These are phyloP conservation scores for Heterobasidion annosum DNA, from an alignment of 1,284 basidiomycete species.

Conservation along the genomic window DNA sequence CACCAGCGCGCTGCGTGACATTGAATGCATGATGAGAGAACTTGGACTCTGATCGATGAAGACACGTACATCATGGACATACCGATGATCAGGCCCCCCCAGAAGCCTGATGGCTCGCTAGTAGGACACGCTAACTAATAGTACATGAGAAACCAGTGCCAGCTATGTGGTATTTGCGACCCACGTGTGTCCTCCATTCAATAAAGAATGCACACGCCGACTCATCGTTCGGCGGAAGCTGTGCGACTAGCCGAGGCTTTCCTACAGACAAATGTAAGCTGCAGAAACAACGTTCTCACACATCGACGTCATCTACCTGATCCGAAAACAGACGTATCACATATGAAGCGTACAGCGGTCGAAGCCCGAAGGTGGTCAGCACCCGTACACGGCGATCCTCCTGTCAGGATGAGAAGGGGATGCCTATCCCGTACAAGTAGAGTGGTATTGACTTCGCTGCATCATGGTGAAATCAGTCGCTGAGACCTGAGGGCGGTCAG, in stretches of 20 bases:
- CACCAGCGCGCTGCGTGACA: constrained; percentile 34
- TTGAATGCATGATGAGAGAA: not conserved
- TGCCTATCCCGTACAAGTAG: constrained; percentile 39
- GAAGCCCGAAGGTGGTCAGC: constrained; percentile 40
- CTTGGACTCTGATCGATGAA: constrained; percentile 10
- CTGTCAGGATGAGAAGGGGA: constrained; percentile 39
- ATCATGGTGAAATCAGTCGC: not conserved
- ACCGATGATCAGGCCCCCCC: constrained; percentile 39
- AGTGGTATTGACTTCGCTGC: constrained; percentile 53
- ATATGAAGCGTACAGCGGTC: constrained; percentile 61
- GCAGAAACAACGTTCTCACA: not conserved
- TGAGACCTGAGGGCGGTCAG: not conserved
- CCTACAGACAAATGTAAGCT: constrained; percentile 18
- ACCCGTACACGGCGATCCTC: constrained; percentile 50
- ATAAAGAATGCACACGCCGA: constrained; percentile 57
- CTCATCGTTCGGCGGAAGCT: constrained; percentile 55
- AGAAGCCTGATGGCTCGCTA: constrained; percentile 38
- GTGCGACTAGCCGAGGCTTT: constrained; percentile 47
- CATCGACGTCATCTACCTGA: constrained; percentile 28
- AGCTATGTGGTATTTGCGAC: constrained; percentile 13
- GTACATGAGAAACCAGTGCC: not conserved
- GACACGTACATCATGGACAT: constrained; percentile 37
- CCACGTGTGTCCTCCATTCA: constrained; percentile 67
- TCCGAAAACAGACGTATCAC: constrained; percentile 43
- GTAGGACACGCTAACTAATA: constrained; percentile 57